These are phyloP conservation scores for Eimeria falciformis DNA, from an alignment of 169 alveolate species.

Conservation along the genomic window DNA sequence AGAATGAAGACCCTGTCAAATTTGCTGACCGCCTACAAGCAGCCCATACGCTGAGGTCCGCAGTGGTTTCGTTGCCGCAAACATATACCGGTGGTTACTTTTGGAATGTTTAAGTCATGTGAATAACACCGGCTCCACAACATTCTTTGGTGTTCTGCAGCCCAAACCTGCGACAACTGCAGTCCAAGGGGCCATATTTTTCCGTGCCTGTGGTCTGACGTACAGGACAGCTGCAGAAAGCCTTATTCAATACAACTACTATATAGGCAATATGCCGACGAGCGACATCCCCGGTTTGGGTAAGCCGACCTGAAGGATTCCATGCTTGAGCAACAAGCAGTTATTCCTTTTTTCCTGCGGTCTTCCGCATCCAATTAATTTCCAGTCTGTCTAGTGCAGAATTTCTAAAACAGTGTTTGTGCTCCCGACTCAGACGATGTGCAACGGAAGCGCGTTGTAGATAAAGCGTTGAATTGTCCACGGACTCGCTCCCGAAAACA, in stretches of 20 bases:
- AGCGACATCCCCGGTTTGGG: constrained; percentile 91
- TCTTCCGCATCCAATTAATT: too few relatives aligned
- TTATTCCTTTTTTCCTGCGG: neutral
- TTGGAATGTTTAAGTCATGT: too few relatives aligned
- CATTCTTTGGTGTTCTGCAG: too few relatives aligned
- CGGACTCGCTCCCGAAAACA: constrained; percentile 75
- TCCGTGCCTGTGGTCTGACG: too few relatives aligned
- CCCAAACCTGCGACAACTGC: too few relatives aligned
- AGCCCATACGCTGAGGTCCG: constrained; percentile 67
- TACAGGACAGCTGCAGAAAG: constrained; percentile 92
- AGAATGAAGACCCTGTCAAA: constrained; percentile 77
- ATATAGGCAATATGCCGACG: constrained; percentile 93
- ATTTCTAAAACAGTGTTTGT: too few relatives aligned
- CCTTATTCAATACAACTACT: constrained; percentile 91
- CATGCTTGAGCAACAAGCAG: neutral
- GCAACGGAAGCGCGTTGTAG: constrained; percentile 86
- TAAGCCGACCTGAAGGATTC: neutral
- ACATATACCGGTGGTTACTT: too few relatives aligned
- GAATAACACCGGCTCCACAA: too few relatives aligned
- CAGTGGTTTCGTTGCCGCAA: too few relatives aligned
- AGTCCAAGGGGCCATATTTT: too few relatives aligned
- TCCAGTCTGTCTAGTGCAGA: too few relatives aligned
- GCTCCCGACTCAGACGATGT: constrained; percentile 88
- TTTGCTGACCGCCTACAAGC: constrained; percentile 76
- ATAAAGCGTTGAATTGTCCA: constrained; percentile 74